phyloP scores from a whole-genome alignment of 306 rosid species.

The Mucuna pruriens region DNA sequence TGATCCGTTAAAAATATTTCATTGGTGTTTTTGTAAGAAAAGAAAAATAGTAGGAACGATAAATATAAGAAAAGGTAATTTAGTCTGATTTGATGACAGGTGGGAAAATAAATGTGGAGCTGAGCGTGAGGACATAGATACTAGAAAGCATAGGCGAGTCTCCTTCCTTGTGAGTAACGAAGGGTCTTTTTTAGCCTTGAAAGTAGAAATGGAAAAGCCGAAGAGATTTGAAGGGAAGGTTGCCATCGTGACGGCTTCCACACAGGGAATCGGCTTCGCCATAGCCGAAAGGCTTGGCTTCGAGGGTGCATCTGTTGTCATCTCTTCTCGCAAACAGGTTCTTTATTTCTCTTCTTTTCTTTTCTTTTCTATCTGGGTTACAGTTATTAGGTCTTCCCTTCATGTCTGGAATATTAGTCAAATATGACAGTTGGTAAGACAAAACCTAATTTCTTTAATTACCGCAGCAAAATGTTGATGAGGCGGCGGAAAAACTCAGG shows the following conservation, averaged over 20 bases:
- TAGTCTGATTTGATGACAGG: no score
- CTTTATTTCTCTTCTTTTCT: no score
- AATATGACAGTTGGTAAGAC: no score
- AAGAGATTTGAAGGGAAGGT: slow-evolving; percentile 80
- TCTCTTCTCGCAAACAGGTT: slow-evolving; percentile 95
- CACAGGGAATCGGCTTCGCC: slow-evolving; percentile 91
- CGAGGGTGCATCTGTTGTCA: slow-evolving; percentile 88
- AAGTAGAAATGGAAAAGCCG: slow-evolving; percentile 47
- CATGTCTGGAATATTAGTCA: no score
- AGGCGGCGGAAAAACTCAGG: slow-evolving; percentile 72
- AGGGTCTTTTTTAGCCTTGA: no score
- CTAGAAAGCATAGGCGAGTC: background rate
- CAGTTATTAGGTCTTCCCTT: no score
- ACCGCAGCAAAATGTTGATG: slow-evolving; percentile 87
- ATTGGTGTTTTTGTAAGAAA: no score
- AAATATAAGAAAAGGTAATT: no score
- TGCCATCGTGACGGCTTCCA: slow-evolving; percentile 88
- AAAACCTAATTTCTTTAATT: background rate
- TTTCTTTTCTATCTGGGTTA: no score
- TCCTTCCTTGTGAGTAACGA: background rate
- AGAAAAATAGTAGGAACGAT: no score
- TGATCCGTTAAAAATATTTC: no score
- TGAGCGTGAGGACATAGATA: no score
- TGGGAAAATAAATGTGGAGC: background rate
- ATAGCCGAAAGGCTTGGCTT: slow-evolving; percentile 89